Percentiles rank a stretch among this genome's conserved stretches.
Conservation (phyloP, 345 rosid species). For the Lagerstroemia speciosa region DNA sequence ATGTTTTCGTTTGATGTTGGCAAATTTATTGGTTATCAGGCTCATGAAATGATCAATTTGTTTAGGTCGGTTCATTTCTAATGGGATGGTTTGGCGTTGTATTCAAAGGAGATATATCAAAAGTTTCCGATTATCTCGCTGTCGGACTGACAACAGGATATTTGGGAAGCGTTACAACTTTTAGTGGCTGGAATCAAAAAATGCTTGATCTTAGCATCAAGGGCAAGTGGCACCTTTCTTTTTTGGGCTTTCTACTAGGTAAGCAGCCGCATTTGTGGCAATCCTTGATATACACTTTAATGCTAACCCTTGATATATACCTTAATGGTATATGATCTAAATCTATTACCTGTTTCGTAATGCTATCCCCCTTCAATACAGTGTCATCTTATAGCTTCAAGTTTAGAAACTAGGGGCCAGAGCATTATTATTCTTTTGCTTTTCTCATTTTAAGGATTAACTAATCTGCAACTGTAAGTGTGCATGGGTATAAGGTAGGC, state of each 20-base stretch:
- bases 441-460: too few relatives aligned
- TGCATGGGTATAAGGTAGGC: too few relatives aligned
- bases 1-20: not conserved
- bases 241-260: constrained; percentile 71
- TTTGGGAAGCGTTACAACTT: constrained; percentile 90
- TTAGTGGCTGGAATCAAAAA: constrained; percentile 96
- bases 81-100: constrained; percentile 97
- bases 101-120: constrained; percentile 59
- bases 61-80: constrained; percentile 85
- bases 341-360: not conserved
- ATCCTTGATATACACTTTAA: not conserved
- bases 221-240: constrained; percentile 64
- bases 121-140: constrained; percentile 56
- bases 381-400: too few relatives aligned
- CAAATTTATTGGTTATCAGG: not conserved
- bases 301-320: not conserved
- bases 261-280: not conserved
- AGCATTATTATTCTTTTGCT: too few relatives aligned
- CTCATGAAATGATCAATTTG: not conserved
- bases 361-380: not conserved
- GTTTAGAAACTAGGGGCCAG: too few relatives aligned
- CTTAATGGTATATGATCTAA: not conserved
- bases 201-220: constrained; percentile 75
- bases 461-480: too few relatives aligned
- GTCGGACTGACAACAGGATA: constrained; percentile 84